Conservation (phyloP, 2,329 filamentous ascomycete genomes). For the Aspergillus latus region DNA sequence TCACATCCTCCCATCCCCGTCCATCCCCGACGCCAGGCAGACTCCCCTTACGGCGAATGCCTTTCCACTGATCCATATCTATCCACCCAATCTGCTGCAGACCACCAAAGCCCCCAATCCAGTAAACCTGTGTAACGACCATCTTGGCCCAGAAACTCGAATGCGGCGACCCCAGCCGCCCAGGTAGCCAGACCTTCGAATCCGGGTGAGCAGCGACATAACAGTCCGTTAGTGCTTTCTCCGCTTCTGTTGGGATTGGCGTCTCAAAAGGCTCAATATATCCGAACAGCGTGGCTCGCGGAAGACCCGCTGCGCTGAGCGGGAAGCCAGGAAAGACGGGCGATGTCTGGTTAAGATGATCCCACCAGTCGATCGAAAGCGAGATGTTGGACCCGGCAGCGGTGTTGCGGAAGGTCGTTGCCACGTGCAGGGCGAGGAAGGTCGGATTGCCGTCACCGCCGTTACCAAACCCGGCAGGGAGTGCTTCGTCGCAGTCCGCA, state of each 20-base stretch:
- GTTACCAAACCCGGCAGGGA: conserved; percentile 24
- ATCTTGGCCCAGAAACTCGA: conserved; percentile 77
- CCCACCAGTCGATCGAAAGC: conserved; percentile 77
- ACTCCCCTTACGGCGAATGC: conserved; percentile 70
- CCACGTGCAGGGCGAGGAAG: conserved; percentile 80
- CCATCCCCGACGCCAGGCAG: conserved; percentile 68
- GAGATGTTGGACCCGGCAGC: conserved; percentile 82
- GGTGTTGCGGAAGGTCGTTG: conserved; percentile 84
- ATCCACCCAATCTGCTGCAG: conserved; percentile 96
- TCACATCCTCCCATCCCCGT: conserved; percentile 45
- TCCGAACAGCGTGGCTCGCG: conserved; percentile 80
- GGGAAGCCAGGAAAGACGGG: conserved; percentile 49
- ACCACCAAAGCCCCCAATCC: conserved; percentile 94
- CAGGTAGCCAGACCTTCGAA: conserved; percentile 82
- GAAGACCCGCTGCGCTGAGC: conserved; percentile 67
- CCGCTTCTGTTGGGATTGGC: conserved; percentile 45
- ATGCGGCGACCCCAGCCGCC: conserved; percentile 69
- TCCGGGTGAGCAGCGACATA: conserved; percentile 78
- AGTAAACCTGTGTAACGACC: conserved; percentile 84
- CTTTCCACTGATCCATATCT: conserved; percentile 73
- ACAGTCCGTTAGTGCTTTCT: conserved; percentile 60
- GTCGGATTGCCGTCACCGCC: conserved; percentile 72
- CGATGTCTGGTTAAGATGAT: conserved; percentile 60
- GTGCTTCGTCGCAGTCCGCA: conserved; percentile 71
- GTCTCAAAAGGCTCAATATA: conserved; percentile 70